These are phyloP conservation scores for Coelastrella sp. DNA, from an alignment of 139 green algal genomes.

Conservation along the genomic window DNA sequence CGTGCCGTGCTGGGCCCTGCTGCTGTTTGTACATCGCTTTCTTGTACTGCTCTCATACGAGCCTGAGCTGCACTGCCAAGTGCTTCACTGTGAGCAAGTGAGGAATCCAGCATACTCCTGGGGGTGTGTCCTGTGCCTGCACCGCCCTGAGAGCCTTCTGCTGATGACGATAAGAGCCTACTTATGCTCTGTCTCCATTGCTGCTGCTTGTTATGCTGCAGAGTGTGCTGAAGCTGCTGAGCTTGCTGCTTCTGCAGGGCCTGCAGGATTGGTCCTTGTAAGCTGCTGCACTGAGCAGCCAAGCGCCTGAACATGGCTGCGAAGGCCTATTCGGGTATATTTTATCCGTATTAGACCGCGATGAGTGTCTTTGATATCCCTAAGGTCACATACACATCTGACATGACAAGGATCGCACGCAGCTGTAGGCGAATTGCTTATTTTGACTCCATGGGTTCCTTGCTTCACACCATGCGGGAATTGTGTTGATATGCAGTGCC, in stretches of 20 bases:
- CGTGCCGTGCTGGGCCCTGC: not conserved
- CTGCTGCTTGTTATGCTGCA: slow-evolving; percentile 14
- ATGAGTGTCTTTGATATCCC: too few relatives aligned
- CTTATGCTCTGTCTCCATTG: not conserved
- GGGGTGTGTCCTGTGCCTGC: not conserved
- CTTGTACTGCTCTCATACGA: slow-evolving; percentile 21
- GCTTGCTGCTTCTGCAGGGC: slow-evolving; percentile 9
- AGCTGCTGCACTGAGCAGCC: too few relatives aligned
- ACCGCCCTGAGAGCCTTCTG: slow-evolving; percentile 6
- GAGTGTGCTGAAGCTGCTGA: not conserved
- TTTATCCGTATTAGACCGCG: too few relatives aligned
- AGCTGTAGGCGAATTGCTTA: too few relatives aligned
- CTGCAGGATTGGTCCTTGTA: not conserved
- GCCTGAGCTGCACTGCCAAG: slow-evolving; percentile 27
- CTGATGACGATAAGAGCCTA: not conserved
- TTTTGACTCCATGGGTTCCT: too few relatives aligned
- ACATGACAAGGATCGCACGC: too few relatives aligned
- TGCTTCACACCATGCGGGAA: too few relatives aligned
- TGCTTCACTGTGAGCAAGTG: not conserved
- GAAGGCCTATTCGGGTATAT: too few relatives aligned
- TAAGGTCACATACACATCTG: too few relatives aligned
- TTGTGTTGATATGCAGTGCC: too few relatives aligned
- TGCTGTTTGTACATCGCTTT: not conserved
- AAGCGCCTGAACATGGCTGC: too few relatives aligned
- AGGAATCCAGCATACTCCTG: slow-evolving; percentile 34